Base-by-base conservation (phyloP, 2,329 filamentous ascomycete genomes). In the Saccharata proteae region DNA sequence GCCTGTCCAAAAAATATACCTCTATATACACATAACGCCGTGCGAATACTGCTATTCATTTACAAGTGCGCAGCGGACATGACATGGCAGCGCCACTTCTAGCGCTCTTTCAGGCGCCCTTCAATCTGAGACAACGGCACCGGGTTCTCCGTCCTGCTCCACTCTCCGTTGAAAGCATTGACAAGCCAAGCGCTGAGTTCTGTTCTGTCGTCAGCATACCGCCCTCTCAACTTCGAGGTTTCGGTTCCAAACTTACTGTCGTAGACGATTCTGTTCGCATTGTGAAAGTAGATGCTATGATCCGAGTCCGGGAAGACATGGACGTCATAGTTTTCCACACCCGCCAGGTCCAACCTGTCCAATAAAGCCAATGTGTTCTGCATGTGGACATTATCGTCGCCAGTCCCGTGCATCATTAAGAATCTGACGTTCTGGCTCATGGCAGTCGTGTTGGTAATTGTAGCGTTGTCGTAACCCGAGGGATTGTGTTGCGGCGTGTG, bases 131-230 rank as follows among this genome's bases (percentile, higher is more conserved):
- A 17, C 6, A 39, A 16, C 1, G 73, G 73, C 16, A 56, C 56
- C 0, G 71, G 67, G 32, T 69, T 52, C 11, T 64, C 57, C 12
- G 67, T 71, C 28, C 64, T 62, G 29, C 88, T 63, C 84, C 88
- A 96, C 55, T 94, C 85, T 30, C 90, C 90, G 44, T 96, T 96
- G 54, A 98, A 98, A 2, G 90, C 90, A 52, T 94, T 96, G 51
- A 94, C 71, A 33, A 98, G 74, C 88, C 88, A 98, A 52, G 82
- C 86, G 36, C 68, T 76, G 18, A 93, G 56, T 59, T 84, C 80
- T 85, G 17, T 8, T 10, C 13, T 26, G 24, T 19, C 4, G 19
- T 22, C 13, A 29, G 16, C 7, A 26, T 29, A 13, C 17, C 29
- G 15, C 25, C 9, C 19, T 10, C 18, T 8, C 15, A 18, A 29